phyloP scores from a whole-genome alignment of 2,329 filamentous ascomycete genomes.

The Ploettnerulaceae sp. region DNA sequence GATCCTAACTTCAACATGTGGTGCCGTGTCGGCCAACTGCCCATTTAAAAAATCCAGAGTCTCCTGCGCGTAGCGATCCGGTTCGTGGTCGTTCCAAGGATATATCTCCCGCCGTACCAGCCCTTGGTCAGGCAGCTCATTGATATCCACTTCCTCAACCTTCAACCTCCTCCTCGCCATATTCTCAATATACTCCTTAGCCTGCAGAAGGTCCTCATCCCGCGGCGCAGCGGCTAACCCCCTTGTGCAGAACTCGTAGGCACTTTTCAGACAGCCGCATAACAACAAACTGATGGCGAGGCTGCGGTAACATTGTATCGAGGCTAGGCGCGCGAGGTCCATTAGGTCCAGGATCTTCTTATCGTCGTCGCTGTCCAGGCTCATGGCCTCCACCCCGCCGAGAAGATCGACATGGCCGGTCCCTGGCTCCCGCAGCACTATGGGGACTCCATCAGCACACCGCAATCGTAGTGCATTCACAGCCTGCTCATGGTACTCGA shows the following conservation, averaged over 20 bases:
- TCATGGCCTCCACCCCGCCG: constrained; percentile 15
- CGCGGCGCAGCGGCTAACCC: constrained; percentile 52
- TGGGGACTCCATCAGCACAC: constrained; percentile 33
- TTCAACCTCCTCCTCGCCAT: constrained; percentile 46
- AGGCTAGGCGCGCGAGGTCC: constrained; percentile 45
- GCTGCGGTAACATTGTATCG: constrained; percentile 55
- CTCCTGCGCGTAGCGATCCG: constrained; percentile 65
- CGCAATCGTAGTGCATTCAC: constrained; percentile 36
- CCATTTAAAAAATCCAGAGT: constrained; percentile 69
- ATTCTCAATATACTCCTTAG: constrained; percentile 49
- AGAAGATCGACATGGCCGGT: constrained; percentile 14
- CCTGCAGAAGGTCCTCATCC: constrained; percentile 51
- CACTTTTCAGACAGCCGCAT: constrained; percentile 64
- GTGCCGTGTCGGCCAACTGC: constrained; percentile 63
- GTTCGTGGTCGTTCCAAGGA: constrained; percentile 63
- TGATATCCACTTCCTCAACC: constrained; percentile 42
- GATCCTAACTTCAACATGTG: constrained; percentile 75
- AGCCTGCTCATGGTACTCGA: constrained; percentile 74
- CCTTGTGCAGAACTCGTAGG: constrained; percentile 58
- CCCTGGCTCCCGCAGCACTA: constrained; percentile 37
- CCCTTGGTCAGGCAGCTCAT: constrained; percentile 62
- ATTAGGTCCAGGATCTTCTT: constrained; percentile 39
- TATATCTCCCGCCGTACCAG: constrained; percentile 67
- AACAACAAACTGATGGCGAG: constrained; percentile 55
- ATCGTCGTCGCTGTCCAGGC: constrained; percentile 34